Conservation (phyloP, 2,329 filamentous ascomycete genomes). For the Phialophora macrospora region DNA sequence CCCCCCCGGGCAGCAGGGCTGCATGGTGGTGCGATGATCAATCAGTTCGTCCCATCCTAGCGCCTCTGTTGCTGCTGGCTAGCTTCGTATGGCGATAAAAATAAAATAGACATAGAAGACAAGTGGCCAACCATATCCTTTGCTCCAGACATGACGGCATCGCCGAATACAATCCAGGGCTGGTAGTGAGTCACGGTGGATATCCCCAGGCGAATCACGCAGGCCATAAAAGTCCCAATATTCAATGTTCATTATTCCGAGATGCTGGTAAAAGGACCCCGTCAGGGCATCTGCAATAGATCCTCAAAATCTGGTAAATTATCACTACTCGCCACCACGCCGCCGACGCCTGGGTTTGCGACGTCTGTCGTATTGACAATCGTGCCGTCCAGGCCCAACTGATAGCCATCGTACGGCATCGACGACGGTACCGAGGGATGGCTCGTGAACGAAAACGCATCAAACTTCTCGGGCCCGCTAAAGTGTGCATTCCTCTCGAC, state of each 20-base stretch:
- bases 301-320: slow-evolving; percentile 4
- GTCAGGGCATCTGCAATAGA: slow-evolving; percentile 1
- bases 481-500: background rate
- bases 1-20: background rate
- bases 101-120: slow-evolving; percentile 1
- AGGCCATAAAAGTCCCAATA: background rate
- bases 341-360: background rate
- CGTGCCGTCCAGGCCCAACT: slow-evolving; percentile 10
- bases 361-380: slow-evolving; percentile 4
- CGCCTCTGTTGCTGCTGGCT: background rate
- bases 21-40: background rate
- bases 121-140: background rate
- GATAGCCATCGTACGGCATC: slow-evolving; percentile 22
- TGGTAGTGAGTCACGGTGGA: background rate
- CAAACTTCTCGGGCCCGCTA: slow-evolving; percentile 24
- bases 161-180: background rate
- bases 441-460: slow-evolving; percentile 27
- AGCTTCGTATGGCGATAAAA: background rate
- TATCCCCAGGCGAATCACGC: background rate
- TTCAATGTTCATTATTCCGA: background rate
- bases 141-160: background rate
- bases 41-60: background rate
- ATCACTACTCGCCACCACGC: background rate
- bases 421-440: background rate
- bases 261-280: too few species aligned